Evolutionary conservation across 805 yeast genomes (phyloP).

Genomic region (Ogataea polymorpha): DNA sequence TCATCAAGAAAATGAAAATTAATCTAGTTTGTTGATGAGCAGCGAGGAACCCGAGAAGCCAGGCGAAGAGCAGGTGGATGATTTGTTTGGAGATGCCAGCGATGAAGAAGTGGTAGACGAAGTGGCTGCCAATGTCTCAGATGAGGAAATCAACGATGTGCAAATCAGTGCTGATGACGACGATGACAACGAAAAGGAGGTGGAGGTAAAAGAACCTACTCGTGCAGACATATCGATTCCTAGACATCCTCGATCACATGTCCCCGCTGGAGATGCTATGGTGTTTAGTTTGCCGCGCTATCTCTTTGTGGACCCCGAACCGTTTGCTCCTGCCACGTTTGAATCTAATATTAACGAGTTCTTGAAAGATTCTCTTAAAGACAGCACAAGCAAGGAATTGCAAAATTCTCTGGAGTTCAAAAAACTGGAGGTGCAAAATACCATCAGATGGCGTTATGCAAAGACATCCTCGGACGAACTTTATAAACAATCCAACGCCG

Average conservation of each 20-base stretch:
- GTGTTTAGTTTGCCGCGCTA: conserved; percentile 76
- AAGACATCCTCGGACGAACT: conserved; percentile 68
- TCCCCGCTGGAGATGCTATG: conserved; percentile 33
- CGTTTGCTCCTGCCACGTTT: conserved; percentile 66
- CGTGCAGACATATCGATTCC: conserved; percentile 43
- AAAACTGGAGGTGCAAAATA: conserved; percentile 45
- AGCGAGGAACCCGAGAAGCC: conserved; percentile 20
- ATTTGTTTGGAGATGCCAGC: conserved; percentile 35
- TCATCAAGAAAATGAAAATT: background rate
- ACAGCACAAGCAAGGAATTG: conserved; percentile 45
- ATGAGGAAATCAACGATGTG: conserved; percentile 32
- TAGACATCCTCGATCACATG: conserved; percentile 48
- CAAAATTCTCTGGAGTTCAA: conserved; percentile 43
- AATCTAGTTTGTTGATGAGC: conserved; percentile 11
- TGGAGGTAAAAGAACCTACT: conserved; percentile 25
- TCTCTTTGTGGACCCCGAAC: conserved; percentile 75
- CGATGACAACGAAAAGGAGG: conserved; percentile 36
- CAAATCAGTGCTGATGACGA: conserved; percentile 36
- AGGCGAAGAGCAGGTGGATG: conserved; percentile 34
- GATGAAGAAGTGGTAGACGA: conserved; percentile 27
- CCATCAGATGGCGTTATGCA: conserved; percentile 92
- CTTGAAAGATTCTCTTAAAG: conserved; percentile 35
- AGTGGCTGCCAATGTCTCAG: conserved; percentile 13
- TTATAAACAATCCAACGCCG: conserved; percentile 83
- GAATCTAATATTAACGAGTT: conserved; percentile 50